Percentiles rank a stretch among this genome's conserved stretches.
phyloP scores from a whole-genome alignment of 208 protist species.

The Acanthamoeba healyi region DNA sequence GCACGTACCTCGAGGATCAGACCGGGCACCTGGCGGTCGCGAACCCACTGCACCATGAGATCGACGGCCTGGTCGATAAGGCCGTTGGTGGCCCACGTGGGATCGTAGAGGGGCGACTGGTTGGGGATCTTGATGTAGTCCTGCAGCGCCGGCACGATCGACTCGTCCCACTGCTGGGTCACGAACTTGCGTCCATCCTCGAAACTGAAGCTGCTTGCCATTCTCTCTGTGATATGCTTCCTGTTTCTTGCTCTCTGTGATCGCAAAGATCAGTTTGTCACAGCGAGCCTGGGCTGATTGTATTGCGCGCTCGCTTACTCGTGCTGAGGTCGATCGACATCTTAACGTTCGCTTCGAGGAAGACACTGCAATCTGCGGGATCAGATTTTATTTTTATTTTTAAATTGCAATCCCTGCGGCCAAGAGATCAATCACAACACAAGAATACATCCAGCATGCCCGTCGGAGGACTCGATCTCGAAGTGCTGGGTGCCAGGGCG shows the following conservation, averaged over 20 bases:
- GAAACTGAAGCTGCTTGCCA: constrained; percentile 11
- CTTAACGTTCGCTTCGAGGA: too few species aligned
- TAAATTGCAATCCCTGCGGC: too few species aligned
- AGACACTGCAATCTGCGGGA: too few species aligned
- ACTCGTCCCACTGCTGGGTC: constrained; percentile 47
- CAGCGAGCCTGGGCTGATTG: too few species aligned
- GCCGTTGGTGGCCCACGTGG: constrained; percentile 83
- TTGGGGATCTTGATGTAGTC: constrained; percentile 77
- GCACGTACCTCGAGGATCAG: constrained; percentile 74
- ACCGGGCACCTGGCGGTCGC: constrained; percentile 68
- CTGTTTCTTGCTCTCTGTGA: too few species aligned
- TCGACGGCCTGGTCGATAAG: constrained; percentile 79
- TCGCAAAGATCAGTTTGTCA: too few species aligned
- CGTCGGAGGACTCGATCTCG: not conserved
- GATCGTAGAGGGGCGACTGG: constrained; percentile 68
- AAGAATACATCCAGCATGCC: too few species aligned
- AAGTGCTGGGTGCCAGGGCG: not conserved
- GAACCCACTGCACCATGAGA: constrained; percentile 77
- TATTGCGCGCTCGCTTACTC: too few species aligned
- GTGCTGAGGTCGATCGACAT: too few species aligned
- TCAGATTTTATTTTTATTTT: too few species aligned
- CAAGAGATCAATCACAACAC: too few species aligned
- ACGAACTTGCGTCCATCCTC: not conserved
- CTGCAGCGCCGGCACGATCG: constrained; percentile 24
- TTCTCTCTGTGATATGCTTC: too few species aligned